A percentile compares a stretch with the other conserved stretches of the same genome.
phyloP scores from a whole-genome alignment of 2,329 filamentous ascomycete genomes.

The Sarocladium kiliense region DNA sequence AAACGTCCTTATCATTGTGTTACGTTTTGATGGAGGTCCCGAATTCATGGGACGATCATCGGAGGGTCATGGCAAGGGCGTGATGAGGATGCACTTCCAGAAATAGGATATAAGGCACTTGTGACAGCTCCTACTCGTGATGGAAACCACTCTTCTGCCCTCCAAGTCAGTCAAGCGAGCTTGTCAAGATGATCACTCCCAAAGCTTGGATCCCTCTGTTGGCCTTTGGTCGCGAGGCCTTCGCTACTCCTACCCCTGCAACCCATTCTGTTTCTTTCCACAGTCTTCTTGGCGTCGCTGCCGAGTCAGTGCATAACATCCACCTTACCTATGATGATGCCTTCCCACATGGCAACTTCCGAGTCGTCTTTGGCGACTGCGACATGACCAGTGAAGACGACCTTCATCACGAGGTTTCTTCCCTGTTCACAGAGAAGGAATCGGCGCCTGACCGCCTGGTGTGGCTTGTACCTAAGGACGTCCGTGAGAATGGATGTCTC shows the following conservation, averaged over 20 bases:
- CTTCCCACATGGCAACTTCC: slow-evolving; percentile 13
- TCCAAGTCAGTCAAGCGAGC: neutral
- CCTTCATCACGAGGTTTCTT: slow-evolving; percentile 14
- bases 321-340: slow-evolving; percentile 16
- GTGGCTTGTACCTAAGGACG: slow-evolving; percentile 16
- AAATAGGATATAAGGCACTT: neutral
- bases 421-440: slow-evolving; percentile 10
- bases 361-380: slow-evolving; percentile 17
- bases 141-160: neutral
- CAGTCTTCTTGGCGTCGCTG: neutral
- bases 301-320: slow-evolving; percentile 13
- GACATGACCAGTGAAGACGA: slow-evolving; percentile 11
- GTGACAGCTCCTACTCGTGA: neutral
- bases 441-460: slow-evolving; percentile 16
- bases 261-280: neutral
- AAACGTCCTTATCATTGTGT: neutral
- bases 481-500: slow-evolving; percentile 14
- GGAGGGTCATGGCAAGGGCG: neutral
- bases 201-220: slow-evolving; percentile 7
- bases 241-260: slow-evolving; percentile 4
- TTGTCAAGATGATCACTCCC: slow-evolving; percentile 1
- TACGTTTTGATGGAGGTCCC: neutral
- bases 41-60: neutral
- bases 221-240: slow-evolving; percentile 4
- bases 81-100: neutral